These are phyloP conservation scores for Exophiala dermatitidis DNA, from an alignment of 2,329 filamentous ascomycete species.

Conservation along the genomic window DNA sequence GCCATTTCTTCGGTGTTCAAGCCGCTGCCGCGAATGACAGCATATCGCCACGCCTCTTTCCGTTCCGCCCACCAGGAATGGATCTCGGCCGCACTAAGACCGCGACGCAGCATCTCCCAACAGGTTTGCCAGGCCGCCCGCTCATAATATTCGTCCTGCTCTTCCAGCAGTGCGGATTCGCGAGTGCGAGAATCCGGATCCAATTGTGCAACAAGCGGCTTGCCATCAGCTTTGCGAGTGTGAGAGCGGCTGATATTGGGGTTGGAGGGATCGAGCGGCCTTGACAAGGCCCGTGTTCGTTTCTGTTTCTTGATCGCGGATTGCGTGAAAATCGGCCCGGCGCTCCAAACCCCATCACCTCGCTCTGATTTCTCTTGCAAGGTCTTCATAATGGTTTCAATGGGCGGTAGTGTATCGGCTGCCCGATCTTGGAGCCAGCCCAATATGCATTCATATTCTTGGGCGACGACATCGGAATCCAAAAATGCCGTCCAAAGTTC, in stretches of 20 bases:
- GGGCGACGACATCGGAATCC: slow-evolving; percentile 61
- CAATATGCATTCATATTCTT: slow-evolving; percentile 71
- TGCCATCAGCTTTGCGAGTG: slow-evolving; percentile 44
- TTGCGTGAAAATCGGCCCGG: slow-evolving; percentile 89
- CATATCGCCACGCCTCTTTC: slow-evolving; percentile 81
- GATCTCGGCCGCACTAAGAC: slow-evolving; percentile 66
- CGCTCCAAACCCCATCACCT: slow-evolving; percentile 67
- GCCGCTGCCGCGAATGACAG: slow-evolving; percentile 62
- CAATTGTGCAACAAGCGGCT: slow-evolving; percentile 71
- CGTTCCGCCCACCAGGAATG: slow-evolving; percentile 79
- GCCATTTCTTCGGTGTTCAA: slow-evolving; percentile 33
- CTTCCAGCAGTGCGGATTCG: slow-evolving; percentile 68
- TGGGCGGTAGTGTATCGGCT: slow-evolving; percentile 58
- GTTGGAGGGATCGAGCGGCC: slow-evolving; percentile 57
- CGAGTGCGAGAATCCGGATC: slow-evolving; percentile 85
- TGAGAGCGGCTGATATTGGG: slow-evolving; percentile 44
- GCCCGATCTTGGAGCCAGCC: slow-evolving; percentile 74
- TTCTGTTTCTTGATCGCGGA: slow-evolving; percentile 86
- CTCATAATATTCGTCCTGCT: slow-evolving; percentile 82
- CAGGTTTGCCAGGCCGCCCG: slow-evolving; percentile 87
- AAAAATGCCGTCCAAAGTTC: slow-evolving; percentile 70
- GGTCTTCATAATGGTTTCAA: slow-evolving; percentile 68
- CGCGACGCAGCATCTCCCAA: slow-evolving; percentile 83
- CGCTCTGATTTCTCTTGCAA: slow-evolving; percentile 69
- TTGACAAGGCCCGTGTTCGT: slow-evolving; percentile 61